Percentiles rank a stretch among this genome's conserved stretches.
These are phyloP conservation scores for Trypanosomatidae sp. DNA, from an alignment of 208 protist species.

Conservation along the genomic window DNA sequence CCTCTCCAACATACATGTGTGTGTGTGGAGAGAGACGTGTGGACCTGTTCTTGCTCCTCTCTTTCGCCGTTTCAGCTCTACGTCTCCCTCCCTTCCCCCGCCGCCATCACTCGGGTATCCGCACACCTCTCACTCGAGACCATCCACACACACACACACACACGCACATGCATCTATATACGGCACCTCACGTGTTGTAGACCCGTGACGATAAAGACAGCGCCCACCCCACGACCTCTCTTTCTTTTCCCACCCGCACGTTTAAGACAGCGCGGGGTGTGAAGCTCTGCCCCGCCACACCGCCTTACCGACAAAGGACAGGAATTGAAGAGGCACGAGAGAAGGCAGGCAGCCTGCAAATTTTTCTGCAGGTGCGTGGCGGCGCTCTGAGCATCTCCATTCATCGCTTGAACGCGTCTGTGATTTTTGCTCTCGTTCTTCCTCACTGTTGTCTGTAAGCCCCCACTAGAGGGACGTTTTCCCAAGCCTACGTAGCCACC, in stretches of 20 bases:
- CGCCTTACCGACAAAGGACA: too few species aligned
- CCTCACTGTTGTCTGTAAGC: background rate
- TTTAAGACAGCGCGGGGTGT: background rate
- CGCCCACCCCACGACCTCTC: background rate
- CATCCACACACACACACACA: too few species aligned
- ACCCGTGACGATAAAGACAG: background rate
- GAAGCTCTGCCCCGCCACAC: background rate
- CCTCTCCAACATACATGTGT: background rate
- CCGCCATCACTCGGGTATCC: background rate
- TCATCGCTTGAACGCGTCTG: too few species aligned
- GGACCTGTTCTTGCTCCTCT: background rate
- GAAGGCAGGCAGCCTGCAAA: too few species aligned
- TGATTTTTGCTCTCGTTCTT: background rate
- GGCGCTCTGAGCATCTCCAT: background rate
- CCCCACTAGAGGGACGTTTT: background rate
- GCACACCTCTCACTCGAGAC: background rate
- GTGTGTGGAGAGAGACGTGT: background rate
- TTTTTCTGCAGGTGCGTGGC: too few species aligned
- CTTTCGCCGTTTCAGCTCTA: background rate
- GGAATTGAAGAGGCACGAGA: too few species aligned
- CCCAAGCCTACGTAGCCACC: background rate
- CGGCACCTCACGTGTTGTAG: background rate
- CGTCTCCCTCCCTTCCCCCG: background rate
- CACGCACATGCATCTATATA: background rate
- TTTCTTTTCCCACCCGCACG: background rate